Base-by-base conservation (phyloP, 2,329 filamentous ascomycete genomes). In the Fusarium lyarnte region DNA sequence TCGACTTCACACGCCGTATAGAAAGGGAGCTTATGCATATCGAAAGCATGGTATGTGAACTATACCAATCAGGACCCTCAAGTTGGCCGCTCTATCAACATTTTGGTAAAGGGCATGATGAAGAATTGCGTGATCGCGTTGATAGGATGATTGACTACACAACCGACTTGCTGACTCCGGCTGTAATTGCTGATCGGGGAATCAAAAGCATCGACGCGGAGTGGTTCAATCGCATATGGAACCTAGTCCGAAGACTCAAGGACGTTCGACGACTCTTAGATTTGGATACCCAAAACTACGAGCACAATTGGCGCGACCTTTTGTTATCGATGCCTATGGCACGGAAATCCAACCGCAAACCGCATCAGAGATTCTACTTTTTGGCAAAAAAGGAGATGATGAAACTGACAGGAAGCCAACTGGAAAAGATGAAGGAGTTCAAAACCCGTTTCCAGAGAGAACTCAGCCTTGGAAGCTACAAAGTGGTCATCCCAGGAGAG, bases 301-400 rank as follows among this genome's bases (percentile, higher is more conserved):
- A 66, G 25, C n/a, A 23, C 14, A 58, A 69, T 31, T 78, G 77
- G 77, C 69, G 72, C 14, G 69, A 74, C 16, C 39, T 74, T 29
- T 58, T 78, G 23, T 31, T 53, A 27, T 74, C 77, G 13, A 58
- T 78, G 35, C 77, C 77, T 10, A 70, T 70, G 69, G 39, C 76
- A 43, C 77, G 77, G 27, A 77, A 75, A 49, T 72, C 70, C 12
- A 58, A 61, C n/a, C 55, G 70, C 36, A 71, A 54, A 27, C 58
- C 64, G 5, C 64, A 71, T 31, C 70, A 77, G 41, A 65, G 63
- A 33, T 70, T 66, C 57, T 74, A 59, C 31, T 70, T 74, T 41
- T 58, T 77, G 12, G 72, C 75, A 6, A 77, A 74, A 38, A 73
- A 68, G 31, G 72, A 75, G 38, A 74, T 76, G 74, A 38, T 74